Evolutionary conservation across 2,329 filamentous ascomycete species (phyloP), one percentile per base, ranked within the genome.

Genomic region (Waltergamsia citrina): DNA sequence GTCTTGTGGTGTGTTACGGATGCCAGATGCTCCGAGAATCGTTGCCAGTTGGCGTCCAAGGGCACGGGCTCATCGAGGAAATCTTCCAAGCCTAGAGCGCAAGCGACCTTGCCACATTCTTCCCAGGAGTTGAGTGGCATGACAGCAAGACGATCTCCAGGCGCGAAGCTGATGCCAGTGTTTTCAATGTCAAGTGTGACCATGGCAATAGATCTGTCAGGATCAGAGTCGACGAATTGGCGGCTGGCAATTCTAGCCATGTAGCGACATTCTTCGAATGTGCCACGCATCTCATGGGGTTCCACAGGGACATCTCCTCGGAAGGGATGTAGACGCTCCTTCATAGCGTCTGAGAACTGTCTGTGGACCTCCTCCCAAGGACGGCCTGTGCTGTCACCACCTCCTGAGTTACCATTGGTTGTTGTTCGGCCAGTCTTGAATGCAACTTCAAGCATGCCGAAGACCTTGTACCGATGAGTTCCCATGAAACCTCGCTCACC

Each of bases 401-500:
- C 58, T 0, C 67, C 69, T 2, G 67, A 69, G 11, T 59, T 53
- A 3, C 69, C 68, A 33, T 72, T 72, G 0, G 68, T 71, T 38
- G 63, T 68, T 0, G 67, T 65, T 4, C 69, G 57, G 3, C 69
- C 68, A 0, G 65, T 68, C 46, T 73, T 72, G 26, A 59, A 63
- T 2, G 68, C 68, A 11, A 71, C 62, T 37, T 72, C 68, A 0
- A 72, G 59, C 19, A 73, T 66, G 2, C 68, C 69, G 40, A 70
- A 73, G 5, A 73, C 69, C 43, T 73, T 73, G 46, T 72, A 71
- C n/a, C 68, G 52, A 42, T 74, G 69, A 0, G 62, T 65, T 5
- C 69, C 68, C 68, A 73, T 70, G 44, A 72, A 73, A 1, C 69
- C 69, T 15, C 68, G 56, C 41, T 72, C 68, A 1, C 69, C 69